Evolutionary conservation across 2,329 filamentous ascomycete genomes (phyloP), one percentile per base, ranked within the genome.

Genomic region (Graphilbum fragrans): DNA sequence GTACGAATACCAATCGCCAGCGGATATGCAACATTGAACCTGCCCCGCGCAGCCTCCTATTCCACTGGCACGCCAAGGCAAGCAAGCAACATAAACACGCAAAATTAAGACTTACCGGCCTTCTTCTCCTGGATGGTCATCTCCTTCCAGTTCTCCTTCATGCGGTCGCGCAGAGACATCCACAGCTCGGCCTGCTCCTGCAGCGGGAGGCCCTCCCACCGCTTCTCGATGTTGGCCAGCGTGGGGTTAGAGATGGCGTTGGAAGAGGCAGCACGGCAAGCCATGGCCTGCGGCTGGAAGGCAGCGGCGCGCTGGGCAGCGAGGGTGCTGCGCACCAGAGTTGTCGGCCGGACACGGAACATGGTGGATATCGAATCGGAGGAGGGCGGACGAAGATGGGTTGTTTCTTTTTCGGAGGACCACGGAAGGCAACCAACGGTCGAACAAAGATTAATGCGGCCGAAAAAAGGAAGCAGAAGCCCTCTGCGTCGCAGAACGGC

Each of bases 151-250:
- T 86, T 87, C 56, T 77, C 80, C 84, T 94, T 95, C 92, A 98
- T 98, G 60, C 92, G 83, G 70, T 98, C 92, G 66, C 92, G 80
- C 65, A 98, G 74, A 55, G 83, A 74, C 92, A 98, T 98, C 92
- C 92, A 98, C 56, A 98, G 73, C 62, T 98, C 92, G 53, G 92
- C 92, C 79, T 98, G 92, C 77, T 98, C 92, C 74, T 94, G 87
- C 50, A 92, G 86, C 45, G 90, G 88, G 85, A 96, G 88, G 50
- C 72, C 77, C 73, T 98, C 92, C 92, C 92, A 98, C 72, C 92
- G 77, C 82, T 94, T 95, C 80, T 98, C 92, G 60, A 98, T 96
- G 69, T 94, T 87, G 66, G 86, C 85, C 58, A 98, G 78, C 45
- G 86, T 95, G 54, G 93, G 92, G 73, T 95, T 96, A 59, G 88